Percentiles rank a stretch among this genome's conserved stretches.
phyloP scores from a whole-genome alignment of 352 stramenopile genomes.

The Discostella stelligera region DNA sequence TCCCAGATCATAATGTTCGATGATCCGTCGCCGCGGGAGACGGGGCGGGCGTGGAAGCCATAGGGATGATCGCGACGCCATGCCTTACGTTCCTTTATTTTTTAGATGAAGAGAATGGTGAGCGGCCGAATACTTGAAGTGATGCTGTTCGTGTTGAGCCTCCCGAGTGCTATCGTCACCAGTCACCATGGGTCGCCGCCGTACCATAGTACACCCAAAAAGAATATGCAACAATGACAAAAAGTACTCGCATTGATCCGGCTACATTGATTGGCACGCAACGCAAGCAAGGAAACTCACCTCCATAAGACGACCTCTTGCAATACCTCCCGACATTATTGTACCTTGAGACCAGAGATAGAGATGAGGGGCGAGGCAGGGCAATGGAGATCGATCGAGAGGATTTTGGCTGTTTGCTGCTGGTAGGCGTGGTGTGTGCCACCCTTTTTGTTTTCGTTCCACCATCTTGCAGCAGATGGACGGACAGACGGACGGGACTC shows the following conservation, averaged over 20 bases:
- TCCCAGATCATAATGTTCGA: constrained; percentile 97
- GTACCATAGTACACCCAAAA: neutral
- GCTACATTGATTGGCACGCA: too few relatives aligned
- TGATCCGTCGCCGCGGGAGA: constrained; percentile 90
- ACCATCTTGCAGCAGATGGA: too few relatives aligned
- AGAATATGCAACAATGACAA: neutral
- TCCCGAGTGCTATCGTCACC: neutral
- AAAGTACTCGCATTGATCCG: too few relatives aligned
- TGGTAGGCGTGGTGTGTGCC: too few relatives aligned
- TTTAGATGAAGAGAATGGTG: neutral
- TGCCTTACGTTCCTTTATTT: constrained; percentile 78
- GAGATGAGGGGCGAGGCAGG: neutral
- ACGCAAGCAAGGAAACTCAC: constrained; percentile 11
- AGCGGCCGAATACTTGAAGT: neutral
- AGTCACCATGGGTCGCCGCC: neutral
- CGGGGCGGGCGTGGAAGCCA: constrained; percentile 95
- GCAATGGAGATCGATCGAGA: too few relatives aligned
- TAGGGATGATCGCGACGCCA: constrained; percentile 92
- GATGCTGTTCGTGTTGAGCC: neutral
- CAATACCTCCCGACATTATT: constrained; percentile 48
- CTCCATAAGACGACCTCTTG: constrained; percentile 42
- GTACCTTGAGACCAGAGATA: neutral
- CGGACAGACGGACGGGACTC: too few relatives aligned
- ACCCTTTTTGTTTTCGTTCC: too few relatives aligned
- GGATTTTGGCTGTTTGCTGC: too few relatives aligned